Conservation (phyloP, 192 early-diverging fungal species). For the Coemansia aciculifera region DNA sequence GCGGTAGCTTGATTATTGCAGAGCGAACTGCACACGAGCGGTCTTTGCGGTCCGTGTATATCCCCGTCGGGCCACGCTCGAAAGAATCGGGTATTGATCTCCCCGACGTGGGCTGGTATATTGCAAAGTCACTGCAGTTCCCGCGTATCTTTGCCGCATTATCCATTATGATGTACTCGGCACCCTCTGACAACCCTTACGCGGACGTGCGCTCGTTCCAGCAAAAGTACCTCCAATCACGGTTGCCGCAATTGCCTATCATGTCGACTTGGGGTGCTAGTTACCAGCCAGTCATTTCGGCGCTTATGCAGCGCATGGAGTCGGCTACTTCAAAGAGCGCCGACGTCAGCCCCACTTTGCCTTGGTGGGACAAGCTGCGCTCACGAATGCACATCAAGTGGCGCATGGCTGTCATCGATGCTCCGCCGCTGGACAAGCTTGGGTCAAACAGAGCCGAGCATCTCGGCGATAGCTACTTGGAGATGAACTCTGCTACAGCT, state of each 20-base stretch:
- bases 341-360: constrained; percentile 51
- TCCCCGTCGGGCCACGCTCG: constrained; percentile 45
- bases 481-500: not conserved
- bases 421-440: constrained; percentile 4
- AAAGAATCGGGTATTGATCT: constrained; percentile 27
- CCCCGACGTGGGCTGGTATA: constrained; percentile 40
- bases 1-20: constrained; percentile 45
- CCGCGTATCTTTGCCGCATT: constrained; percentile 47
- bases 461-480: constrained; percentile 6
- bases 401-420: constrained; percentile 51
- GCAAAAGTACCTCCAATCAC: constrained; percentile 14
- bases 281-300: constrained; percentile 55
- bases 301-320: constrained; percentile 57
- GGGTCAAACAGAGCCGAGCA: not conserved
- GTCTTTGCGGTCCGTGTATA: constrained; percentile 44
- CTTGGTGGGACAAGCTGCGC: constrained; percentile 61
- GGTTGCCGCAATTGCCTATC: constrained; percentile 41
- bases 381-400: constrained; percentile 44
- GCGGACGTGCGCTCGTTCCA: constrained; percentile 15
- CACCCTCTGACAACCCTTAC: constrained; percentile 13
- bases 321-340: constrained; percentile 48
- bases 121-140: constrained; percentile 53
- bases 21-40: constrained; percentile 43
- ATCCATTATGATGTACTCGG: constrained; percentile 48
- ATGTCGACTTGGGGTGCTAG: constrained; percentile 56